Evolutionary conservation across 73 alveolate genomes (phyloP), one percentile per base, ranked within the genome.

Genomic region (Tetrahymena elliotti): DNA sequence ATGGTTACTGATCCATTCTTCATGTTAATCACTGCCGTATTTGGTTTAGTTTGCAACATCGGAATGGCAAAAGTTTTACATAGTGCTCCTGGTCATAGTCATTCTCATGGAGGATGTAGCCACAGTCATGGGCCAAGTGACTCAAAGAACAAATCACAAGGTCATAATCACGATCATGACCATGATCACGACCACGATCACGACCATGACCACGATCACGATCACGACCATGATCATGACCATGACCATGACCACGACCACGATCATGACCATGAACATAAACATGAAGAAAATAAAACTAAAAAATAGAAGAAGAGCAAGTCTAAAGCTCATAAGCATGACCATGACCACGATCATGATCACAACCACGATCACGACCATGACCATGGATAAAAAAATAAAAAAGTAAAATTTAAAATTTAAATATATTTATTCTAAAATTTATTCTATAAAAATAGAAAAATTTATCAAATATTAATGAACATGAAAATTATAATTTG

Each of bases 21-120:
- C 24, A 98, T 98, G 99, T 96, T 98, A 31, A 92, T 98, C 7
- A 97, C 98, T 11, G 98, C 99, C 20, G 94, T 95, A 53, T 95
- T 97, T 93, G 99, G 99, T 6, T 97, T 98, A 82, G 92, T 96
- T 94, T 97, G 98, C 96, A 98, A 98, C 94, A 37, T 98, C 33
- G 97, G 98, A 47, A 96, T 98, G 99, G 99, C 98, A 82, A 94
- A 97, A 84, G 98, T 98, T 33, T 83, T 98, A 9, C 97, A 95
- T 54, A 68, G 88, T 68, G 88, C 88, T 95, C 98, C 27, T 84
- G 96, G 83, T 22, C 97, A 96, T 84, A 93, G 93, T 93, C 97
- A 97, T 34, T 47, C 84, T 20, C 96, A 95, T 84, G 94, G 96
- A 24, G 15, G 84, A 83, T 83, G 52, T 83, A 34, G 93, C 53